These are phyloP conservation scores for Cladosporium halotolerans DNA, from an alignment of 2,329 filamentous ascomycete genomes.

Conservation along the genomic window DNA sequence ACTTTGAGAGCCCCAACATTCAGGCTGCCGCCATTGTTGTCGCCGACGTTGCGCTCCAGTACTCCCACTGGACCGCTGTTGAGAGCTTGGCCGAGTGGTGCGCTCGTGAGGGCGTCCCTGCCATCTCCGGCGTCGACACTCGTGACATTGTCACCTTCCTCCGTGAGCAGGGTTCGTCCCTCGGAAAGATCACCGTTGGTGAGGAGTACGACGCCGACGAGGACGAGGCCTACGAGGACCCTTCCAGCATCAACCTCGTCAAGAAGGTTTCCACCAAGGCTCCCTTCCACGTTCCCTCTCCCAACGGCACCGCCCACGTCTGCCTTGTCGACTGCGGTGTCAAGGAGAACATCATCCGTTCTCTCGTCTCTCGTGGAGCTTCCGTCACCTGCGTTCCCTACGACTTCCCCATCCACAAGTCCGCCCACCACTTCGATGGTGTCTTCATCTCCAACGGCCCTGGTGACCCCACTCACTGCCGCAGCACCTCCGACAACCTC, in stretches of 20 bases:
- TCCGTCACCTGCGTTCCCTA: slow-evolving; percentile 93
- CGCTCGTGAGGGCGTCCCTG: slow-evolving; percentile 88
- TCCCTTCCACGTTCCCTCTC: slow-evolving; percentile 87
- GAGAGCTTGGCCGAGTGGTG: slow-evolving; percentile 93
- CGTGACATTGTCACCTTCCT: slow-evolving; percentile 93
- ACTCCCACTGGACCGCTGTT: slow-evolving; percentile 98
- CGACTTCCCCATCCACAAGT: slow-evolving; percentile 97
- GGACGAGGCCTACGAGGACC: slow-evolving; percentile 92
- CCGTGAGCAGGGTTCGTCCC: slow-evolving; percentile 91
- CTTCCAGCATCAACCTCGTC: slow-evolving; percentile 93
- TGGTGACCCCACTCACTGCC: slow-evolving; percentile 95
- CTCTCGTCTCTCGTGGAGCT: slow-evolving; percentile 82
- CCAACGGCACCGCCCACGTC: slow-evolving; percentile 77
- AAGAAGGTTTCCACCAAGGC: slow-evolving; percentile 96
- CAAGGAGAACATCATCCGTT: slow-evolving; percentile 98
- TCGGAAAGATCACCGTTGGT: slow-evolving; percentile 88
- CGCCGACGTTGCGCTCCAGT: slow-evolving; percentile 84
- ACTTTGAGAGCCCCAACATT: slow-evolving; percentile 97
- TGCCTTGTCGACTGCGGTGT: slow-evolving; percentile 97
- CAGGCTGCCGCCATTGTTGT: slow-evolving; percentile 95
- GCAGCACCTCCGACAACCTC: slow-evolving; percentile 88
- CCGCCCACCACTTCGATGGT: slow-evolving; percentile 94
- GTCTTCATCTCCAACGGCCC: slow-evolving; percentile 99
- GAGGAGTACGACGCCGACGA: slow-evolving; percentile 98
- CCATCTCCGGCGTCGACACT: slow-evolving; percentile 94